Percentiles rank a stretch among this genome's conserved stretches.
These are phyloP conservation scores for Nasturtium officinale DNA, from an alignment of 345 rosid species.

Conservation along the genomic window DNA sequence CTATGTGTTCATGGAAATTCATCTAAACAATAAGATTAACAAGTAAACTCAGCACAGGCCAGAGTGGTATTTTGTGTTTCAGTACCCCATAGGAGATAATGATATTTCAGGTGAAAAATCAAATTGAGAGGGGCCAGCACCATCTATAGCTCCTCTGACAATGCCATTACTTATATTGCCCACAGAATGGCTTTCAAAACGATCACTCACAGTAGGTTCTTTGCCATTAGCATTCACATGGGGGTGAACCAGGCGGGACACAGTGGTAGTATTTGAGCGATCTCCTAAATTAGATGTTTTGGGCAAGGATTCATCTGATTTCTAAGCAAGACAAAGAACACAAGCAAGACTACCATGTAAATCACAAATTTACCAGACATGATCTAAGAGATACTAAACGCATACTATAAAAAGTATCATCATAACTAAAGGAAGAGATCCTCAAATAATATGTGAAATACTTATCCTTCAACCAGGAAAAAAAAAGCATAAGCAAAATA, in stretches of 20 bases:
- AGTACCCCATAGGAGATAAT: constrained; percentile 63
- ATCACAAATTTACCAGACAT: constrained; percentile 4
- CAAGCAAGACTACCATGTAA: constrained; percentile 25
- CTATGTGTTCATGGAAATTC: background rate
- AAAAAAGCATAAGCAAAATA: background rate
- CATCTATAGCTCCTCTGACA: constrained; percentile 44
- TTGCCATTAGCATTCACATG: constrained; percentile 45
- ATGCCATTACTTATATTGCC: constrained; percentile 51
- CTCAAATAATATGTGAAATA: background rate
- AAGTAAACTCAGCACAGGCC: background rate
- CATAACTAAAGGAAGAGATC: background rate
- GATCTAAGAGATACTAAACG: background rate
- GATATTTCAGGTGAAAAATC: constrained; percentile 58
- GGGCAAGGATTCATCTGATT: constrained; percentile 43
- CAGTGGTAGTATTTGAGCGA: constrained; percentile 40
- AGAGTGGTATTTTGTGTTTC: constrained; percentile 25
- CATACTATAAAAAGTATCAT: background rate
- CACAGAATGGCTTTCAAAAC: constrained; percentile 40
- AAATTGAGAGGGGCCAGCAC: constrained; percentile 49
- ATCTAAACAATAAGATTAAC: constrained; percentile 17
- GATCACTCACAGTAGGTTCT: constrained; percentile 44
- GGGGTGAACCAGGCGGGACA: constrained; percentile 48
- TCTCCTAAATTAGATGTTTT: constrained; percentile 47
- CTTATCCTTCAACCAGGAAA: constrained; percentile 1
- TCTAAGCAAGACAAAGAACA: constrained; percentile 37